Evolutionary conservation across 2,329 filamentous ascomycete genomes (phyloP), one percentile per base, ranked within the genome.

Genomic region (Apiospora pterosperma): DNA sequence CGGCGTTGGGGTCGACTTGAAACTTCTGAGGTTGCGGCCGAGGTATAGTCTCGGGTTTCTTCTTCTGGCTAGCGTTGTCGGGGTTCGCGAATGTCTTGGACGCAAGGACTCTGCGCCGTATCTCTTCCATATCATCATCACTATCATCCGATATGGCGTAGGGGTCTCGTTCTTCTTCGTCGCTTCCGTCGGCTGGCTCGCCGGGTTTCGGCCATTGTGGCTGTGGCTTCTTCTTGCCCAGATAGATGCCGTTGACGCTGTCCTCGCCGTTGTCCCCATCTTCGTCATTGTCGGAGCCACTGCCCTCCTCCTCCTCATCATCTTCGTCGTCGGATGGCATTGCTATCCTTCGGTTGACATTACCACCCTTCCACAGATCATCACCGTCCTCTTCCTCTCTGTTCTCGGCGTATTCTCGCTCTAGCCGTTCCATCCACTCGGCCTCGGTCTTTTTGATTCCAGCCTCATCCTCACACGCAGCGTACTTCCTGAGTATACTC

Each of bases 361-460:
- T 98, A 7, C 95, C 95, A 12, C 88, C 90, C n/a, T 89, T 91
- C 96, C 95, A 98, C 65, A 92, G 89, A 79, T 97, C 93, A 63
- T 89, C 87, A 21, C 84, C 85, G 36, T 87, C 88, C 34, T 81
- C 84, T 42, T 88, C 86, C 63, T 88, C 88, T 67, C 94, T 85
- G 72, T 88, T 96, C 64, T 96, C 91, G 16, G 88, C 83, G 73
- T 97, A 98, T 76, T 98, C 96, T 69, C 88, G 87, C 79, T 99
- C 95, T 68, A 99, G 85, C 79, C 94, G 90, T 63, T 88, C 89
- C 78, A 99, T 85, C 95, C 96, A 99, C 63, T 89, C 90, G 70
- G 91, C 88, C 78, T 99, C 92, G 0, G 92, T 88, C 78, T 86
- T 88, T 78, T 97, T 97, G 36, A 99, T 84, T 8, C 87, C 91